phyloP scores from a whole-genome alignment of 768 basidiomycete genomes.

The Tulasnella sp. region DNA sequence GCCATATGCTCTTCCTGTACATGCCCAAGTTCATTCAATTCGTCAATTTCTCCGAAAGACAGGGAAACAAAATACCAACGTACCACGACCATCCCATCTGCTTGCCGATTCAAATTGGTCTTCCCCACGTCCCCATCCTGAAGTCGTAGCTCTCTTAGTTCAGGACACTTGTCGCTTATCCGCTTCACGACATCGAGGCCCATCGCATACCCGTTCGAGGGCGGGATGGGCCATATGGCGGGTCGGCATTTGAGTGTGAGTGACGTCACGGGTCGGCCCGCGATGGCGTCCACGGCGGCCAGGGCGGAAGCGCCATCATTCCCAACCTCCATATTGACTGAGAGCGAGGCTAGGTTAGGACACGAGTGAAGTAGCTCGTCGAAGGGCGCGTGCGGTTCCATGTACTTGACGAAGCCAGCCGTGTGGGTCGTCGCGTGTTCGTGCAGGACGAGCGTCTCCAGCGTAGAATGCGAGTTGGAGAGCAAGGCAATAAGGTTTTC shows the following conservation, averaged over 20 bases:
- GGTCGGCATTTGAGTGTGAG: constrained; percentile 11
- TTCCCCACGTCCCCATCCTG: constrained; percentile 7
- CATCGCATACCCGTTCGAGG: not conserved
- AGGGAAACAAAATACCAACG: not conserved
- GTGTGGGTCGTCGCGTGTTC: not conserved
- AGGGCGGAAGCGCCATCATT: not conserved
- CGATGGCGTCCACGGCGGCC: constrained; percentile 2
- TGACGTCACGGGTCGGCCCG: not conserved
- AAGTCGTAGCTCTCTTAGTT: not conserved
- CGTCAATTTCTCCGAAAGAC: not conserved
- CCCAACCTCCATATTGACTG: not conserved
- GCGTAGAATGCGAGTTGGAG: not conserved
- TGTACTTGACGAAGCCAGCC: not conserved
- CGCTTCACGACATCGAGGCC: not conserved
- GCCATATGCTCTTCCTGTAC: not conserved
- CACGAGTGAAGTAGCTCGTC: not conserved
- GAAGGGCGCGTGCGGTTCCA: not conserved
- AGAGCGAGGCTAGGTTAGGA: not conserved
- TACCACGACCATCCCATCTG: not conserved
- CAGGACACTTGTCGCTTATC: constrained; percentile 3
- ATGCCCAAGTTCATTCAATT: not conserved
- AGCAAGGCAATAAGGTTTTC: not conserved
- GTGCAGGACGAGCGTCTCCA: constrained; percentile 3
- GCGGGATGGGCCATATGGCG: constrained; percentile 1
- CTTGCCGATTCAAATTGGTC: not conserved